Evolutionary conservation across 768 basidiomycete species (phyloP), one percentile per base, ranked within the genome.

Genomic region (Mycena floridula): DNA sequence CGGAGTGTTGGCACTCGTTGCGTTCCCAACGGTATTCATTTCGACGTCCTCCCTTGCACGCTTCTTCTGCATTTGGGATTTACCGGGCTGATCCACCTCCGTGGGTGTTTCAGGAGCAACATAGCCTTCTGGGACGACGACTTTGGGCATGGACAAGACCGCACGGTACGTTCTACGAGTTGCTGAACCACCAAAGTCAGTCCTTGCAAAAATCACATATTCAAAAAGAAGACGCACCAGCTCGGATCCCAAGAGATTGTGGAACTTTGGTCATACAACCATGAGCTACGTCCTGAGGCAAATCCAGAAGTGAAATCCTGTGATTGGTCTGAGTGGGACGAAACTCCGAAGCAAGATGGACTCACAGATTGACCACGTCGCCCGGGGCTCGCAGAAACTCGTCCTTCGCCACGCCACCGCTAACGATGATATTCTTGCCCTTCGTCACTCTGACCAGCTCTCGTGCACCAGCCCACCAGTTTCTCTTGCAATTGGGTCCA

Each of bases 101-200:
- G 37, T 22, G 20, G 21, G 12, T 1, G 43, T 18, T 4, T 40
- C 26, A 13, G 50, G 25, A 0, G 26, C 39, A 21, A 26, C 41
- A 37, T 42, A 3, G 18, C 44, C 60, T 36, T 54, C 52, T 7
- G 82, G 82, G 2, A 88, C 59, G 9, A 90, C 71, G 8, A 89
- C 58, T 38, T 59, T 76, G 0, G 89, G 86, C 55, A 87, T 85
- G 3, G 88, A 89, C 18, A 91, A 64, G 1, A 90, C 74, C 0
- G 89, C 84, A 5, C 88, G 77, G 54, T 86, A 89, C 4, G 87
- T 89, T 56, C 77, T 79, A 25, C 89, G 84, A 1, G 88, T 87
- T 65, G 87, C 89, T 90, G 52, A 18, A 37, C 18, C 35, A 18
- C 42, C 42, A 20, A 24, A 35, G 25, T 30, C 9, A 18, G 15